Evolutionary conservation across 2,329 filamentous ascomycete species (phyloP).

Genomic region (Cercospora sp.): DNA sequence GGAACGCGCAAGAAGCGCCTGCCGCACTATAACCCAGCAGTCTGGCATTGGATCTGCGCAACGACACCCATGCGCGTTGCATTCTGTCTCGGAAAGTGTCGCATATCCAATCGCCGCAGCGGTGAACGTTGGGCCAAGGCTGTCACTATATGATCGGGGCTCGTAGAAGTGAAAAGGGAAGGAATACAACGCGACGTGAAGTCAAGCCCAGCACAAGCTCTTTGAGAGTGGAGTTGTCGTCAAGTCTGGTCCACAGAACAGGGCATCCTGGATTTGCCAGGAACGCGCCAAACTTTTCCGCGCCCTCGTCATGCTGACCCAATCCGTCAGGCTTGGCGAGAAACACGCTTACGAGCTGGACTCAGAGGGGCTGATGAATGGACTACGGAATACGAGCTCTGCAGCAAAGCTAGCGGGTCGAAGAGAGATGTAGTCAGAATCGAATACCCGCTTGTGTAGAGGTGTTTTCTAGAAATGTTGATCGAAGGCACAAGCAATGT

Average conservation of each 20-base stretch:
- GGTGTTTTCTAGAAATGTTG: not conserved
- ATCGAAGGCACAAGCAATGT: not conserved
- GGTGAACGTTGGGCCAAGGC: not conserved
- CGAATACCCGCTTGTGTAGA: not conserved
- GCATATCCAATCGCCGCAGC: constrained; percentile 14
- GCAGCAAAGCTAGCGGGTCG: not conserved
- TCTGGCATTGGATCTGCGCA: constrained; percentile 13
- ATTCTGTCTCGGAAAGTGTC: constrained; percentile 17
- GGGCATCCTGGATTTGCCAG: constrained; percentile 12
- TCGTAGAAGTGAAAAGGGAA: not conserved
- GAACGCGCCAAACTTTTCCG: not conserved
- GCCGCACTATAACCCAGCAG: constrained; percentile 18
- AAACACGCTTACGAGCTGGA: not conserved
- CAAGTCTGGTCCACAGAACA: not conserved
- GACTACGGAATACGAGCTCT: not conserved
- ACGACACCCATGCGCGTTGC: constrained; percentile 21
- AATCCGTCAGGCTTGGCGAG: not conserved
- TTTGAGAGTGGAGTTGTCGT: not conserved
- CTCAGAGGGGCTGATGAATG: not conserved
- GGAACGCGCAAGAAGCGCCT: constrained; percentile 19
- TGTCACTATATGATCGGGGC: not conserved
- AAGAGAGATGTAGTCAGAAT: not conserved
- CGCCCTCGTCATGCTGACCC: not conserved
- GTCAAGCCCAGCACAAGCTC: not conserved
- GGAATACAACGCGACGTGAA: not conserved